phyloP scores from a whole-genome alignment of 2,329 filamentous ascomycete species.

The Aspergillus melleus region DNA sequence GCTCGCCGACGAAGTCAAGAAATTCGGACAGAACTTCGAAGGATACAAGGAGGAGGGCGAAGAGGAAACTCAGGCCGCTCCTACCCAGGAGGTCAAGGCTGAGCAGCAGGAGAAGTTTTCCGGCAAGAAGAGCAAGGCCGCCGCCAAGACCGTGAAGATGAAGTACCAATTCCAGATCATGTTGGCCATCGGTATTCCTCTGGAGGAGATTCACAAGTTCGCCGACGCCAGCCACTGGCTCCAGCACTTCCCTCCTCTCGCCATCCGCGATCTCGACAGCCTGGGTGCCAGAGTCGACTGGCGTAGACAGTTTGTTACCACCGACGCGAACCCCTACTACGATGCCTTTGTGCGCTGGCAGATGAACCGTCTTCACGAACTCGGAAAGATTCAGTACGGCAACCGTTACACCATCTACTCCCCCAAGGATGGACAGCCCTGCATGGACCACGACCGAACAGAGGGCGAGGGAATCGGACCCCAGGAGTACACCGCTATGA shows the following conservation, averaged over 20 bases:
- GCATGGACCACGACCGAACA: conserved; percentile 82
- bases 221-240: conserved; percentile 92
- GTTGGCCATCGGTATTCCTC: conserved; percentile 82
- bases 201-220: conserved; percentile 89
- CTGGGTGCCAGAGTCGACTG: conserved; percentile 90
- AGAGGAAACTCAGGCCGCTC: conserved; percentile 53
- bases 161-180: conserved; percentile 98
- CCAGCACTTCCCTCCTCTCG: conserved; percentile 82
- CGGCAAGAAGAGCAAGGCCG: conserved; percentile 89
- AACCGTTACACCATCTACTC: conserved; percentile 93
- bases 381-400: conserved; percentile 91
- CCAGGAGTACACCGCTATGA: conserved; percentile 91
- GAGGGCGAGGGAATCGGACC: conserved; percentile 79
- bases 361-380: conserved; percentile 86
- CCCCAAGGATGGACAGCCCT: conserved; percentile 83
- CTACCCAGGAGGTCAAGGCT: conserved; percentile 67
- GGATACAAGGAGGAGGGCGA: conserved; percentile 66
- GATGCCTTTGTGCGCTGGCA: conserved; percentile 96
- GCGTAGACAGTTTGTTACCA: conserved; percentile 90
- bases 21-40: conserved; percentile 86
- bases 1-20: conserved; percentile 80
- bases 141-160: conserved; percentile 83
- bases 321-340: conserved; percentile 94
- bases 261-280: conserved; percentile 72
- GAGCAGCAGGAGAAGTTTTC: conserved; percentile 90